Evolutionary conservation across 164 flowering plant genomes (phyloP).

Genomic region (Tetracentron sinense): DNA sequence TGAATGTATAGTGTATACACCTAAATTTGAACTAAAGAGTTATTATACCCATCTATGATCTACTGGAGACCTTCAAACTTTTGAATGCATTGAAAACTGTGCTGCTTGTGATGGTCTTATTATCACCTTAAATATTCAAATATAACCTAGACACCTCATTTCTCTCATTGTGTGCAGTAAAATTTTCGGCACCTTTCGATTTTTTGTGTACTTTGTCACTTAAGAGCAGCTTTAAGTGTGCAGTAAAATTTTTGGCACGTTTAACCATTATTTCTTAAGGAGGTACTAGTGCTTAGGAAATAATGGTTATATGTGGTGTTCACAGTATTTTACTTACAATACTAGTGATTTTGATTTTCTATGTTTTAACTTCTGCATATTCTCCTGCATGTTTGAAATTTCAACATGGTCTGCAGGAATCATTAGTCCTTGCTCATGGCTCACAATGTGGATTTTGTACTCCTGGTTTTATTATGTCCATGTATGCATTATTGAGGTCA

Average conservation of each 20-base stretch:
- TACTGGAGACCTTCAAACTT: too few species aligned
- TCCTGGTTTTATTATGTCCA: conserved; percentile 97
- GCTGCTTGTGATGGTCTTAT: too few species aligned
- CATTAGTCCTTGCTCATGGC: conserved; percentile 80
- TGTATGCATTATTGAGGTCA: conserved; percentile 89
- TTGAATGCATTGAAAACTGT: too few species aligned
- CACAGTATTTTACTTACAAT: background rate
- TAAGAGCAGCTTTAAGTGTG: too few species aligned
- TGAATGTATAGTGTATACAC: too few species aligned
- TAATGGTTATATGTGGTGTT: background rate
- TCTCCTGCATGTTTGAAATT: conserved; percentile 9
- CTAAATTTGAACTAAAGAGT: too few species aligned
- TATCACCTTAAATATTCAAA: background rate
- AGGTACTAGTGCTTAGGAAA: too few species aligned
- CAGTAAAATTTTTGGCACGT: too few species aligned
- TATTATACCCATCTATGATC: too few species aligned
- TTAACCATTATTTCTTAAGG: too few species aligned
- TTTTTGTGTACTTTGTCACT: background rate
- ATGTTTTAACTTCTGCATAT: too few species aligned
- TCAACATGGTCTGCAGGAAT: conserved; percentile 48
- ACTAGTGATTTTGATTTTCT: too few species aligned
- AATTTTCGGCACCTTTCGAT: background rate
- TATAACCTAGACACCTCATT: background rate
- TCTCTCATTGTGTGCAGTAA: background rate
- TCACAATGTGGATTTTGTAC: conserved; percentile 99